phyloP scores from a whole-genome alignment of 306 rosid species.

The Cucurbita argyrosperma region DNA sequence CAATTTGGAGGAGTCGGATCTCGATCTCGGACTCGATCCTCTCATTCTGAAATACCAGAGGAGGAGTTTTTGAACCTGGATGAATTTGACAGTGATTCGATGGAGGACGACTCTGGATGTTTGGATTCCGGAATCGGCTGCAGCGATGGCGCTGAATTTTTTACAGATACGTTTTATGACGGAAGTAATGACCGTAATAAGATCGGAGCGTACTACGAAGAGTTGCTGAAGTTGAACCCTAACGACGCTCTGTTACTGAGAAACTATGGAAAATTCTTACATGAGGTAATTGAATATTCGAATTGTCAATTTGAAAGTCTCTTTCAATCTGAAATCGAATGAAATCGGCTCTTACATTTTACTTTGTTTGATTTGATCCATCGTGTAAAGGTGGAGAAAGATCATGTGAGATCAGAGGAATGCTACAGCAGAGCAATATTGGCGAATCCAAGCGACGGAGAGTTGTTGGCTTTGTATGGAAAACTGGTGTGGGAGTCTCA shows the following conservation, averaged over 20 bases:
- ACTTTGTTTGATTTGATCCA: neutral
- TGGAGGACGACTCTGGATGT: slow-evolving; percentile 8
- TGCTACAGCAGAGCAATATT: slow-evolving; percentile 70
- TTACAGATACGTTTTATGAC: neutral
- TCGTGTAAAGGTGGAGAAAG: slow-evolving; percentile 35
- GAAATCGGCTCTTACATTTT: neutral
- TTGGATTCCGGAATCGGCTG: slow-evolving; percentile 15
- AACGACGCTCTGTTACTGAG: slow-evolving; percentile 60
- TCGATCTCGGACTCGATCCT: neutral
- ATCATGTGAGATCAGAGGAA: slow-evolving; percentile 51
- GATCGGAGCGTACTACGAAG: slow-evolving; percentile 52
- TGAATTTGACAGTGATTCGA: neutral
- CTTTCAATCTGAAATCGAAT: neutral
- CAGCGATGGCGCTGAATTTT: slow-evolving; percentile 2
- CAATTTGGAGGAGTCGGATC: slow-evolving; percentile 5
- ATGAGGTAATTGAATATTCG: slow-evolving; percentile 36
- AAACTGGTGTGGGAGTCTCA: slow-evolving; percentile 65
- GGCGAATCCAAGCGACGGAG: slow-evolving; percentile 61
- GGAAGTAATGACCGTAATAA: slow-evolving; percentile 28
- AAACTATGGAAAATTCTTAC: slow-evolving; percentile 69
- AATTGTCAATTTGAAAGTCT: neutral
- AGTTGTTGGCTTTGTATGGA: slow-evolving; percentile 53
- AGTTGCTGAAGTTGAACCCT: slow-evolving; percentile 59
- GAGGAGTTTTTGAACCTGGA: slow-evolving; percentile 5
- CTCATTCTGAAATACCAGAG: slow-evolving; percentile 17